Conservation (phyloP, 257 asterid species). For the Henckelia pumila region DNA sequence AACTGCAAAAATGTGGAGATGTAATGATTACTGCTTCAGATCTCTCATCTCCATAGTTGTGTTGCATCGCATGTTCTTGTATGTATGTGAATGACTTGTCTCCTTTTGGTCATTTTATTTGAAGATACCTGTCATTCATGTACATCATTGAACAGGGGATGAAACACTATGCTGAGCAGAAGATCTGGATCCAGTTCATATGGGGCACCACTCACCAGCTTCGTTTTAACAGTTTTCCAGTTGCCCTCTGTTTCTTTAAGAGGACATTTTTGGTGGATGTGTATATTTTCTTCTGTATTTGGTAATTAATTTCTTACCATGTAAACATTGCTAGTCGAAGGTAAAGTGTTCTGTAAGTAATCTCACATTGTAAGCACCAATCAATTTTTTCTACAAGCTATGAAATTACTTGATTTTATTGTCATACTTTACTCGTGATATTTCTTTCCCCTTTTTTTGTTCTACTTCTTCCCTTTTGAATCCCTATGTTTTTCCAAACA, state of each 20-base stretch:
- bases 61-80: neutral
- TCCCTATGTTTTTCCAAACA: conserved; percentile 19
- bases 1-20: conserved; percentile 31
- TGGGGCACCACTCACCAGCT: conserved; percentile 23
- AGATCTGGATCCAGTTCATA: neutral
- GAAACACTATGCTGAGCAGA: neutral
- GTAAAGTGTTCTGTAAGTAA: neutral
- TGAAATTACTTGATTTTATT: neutral
- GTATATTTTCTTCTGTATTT: conserved; percentile 14
- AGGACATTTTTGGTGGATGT: conserved; percentile 21
- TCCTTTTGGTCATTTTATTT: neutral
- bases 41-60: neutral
- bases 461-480: neutral
- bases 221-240: conserved; percentile 9
- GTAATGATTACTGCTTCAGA: conserved; percentile 13
- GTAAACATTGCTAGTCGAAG: conserved; percentile 3
- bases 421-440: neutral
- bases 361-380: neutral
- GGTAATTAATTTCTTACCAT: conserved; percentile 18
- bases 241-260: conserved; percentile 6
- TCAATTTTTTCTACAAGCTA: neutral
- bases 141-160: neutral
- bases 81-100: neutral
- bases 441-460: neutral
- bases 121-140: neutral